Conservation (phyloP, 2,329 filamentous ascomycete genomes). For the Microdochium nivale region DNA sequence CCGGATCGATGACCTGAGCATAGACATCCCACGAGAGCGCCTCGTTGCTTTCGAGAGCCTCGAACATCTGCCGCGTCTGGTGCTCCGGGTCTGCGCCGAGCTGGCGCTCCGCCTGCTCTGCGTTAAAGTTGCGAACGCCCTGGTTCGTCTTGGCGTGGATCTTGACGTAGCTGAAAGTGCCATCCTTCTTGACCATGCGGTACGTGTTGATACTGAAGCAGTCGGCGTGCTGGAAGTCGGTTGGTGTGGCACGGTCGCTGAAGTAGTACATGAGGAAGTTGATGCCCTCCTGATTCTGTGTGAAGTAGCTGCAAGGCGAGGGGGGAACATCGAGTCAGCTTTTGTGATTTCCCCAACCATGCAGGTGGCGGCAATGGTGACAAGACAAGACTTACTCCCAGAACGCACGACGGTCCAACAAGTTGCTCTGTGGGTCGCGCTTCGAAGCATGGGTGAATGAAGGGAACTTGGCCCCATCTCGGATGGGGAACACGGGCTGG, state of each 20-base stretch:
- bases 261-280: slow-evolving; percentile 61
- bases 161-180: slow-evolving; percentile 57
- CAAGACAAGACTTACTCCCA: slow-evolving; percentile 25
- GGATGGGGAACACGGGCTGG: slow-evolving; percentile 62
- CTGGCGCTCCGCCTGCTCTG: slow-evolving; percentile 45
- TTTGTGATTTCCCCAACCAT: too few species aligned
- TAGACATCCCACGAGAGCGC: slow-evolving; percentile 56
- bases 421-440: slow-evolving; percentile 24
- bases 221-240: slow-evolving; percentile 58
- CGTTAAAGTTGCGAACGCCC: slow-evolving; percentile 50
- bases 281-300: slow-evolving; percentile 51
- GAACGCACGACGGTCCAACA: slow-evolving; percentile 21
- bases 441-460: slow-evolving; percentile 73
- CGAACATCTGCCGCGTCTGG: slow-evolving; percentile 55
- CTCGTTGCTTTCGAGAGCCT: slow-evolving; percentile 52
- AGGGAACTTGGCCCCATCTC: slow-evolving; percentile 68
- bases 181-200: slow-evolving; percentile 58
- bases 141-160: slow-evolving; percentile 56
- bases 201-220: slow-evolving; percentile 60
- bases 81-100: slow-evolving; percentile 52
- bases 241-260: slow-evolving; percentile 57
- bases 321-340: too few species aligned
- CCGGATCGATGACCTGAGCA: slow-evolving; percentile 53
- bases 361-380: too few species aligned
- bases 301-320: slow-evolving; percentile 27